Base-by-base conservation (phyloP, 2,329 filamentous ascomycete genomes). In the Cercospora sesami region DNA sequence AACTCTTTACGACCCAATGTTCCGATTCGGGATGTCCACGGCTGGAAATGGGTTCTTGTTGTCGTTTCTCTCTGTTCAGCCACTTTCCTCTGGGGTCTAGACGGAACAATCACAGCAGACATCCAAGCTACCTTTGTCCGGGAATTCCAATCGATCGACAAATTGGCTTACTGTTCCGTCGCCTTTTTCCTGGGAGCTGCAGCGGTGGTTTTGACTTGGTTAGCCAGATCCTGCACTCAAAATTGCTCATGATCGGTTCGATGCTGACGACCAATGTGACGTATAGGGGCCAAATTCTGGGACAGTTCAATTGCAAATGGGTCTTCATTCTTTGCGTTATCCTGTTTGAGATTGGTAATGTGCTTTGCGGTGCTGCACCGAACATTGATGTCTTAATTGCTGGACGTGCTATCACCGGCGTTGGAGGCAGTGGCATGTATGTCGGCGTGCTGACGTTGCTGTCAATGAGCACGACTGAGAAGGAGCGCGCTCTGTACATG, bases 381-480 rank as follows among this genome's bases (percentile, higher is more conserved):
- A 73, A 69, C 18, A 75, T 76, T 66, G 66, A 73, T 31, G 71
- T 75, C 5, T 36, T 77, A 14, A 78, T 80, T 48, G 68, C 78
- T 31, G 78, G 78, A 21, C 71, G 78, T 33, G 77, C 76, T 18
- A 66, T 77, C n/a, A 74, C 75, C 31, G 78, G 78, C 4, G 71
- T 74, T 8, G 78, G 88, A 12, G 89, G 89, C 30, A 62, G 53
- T 26, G 67, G 67, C 23, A 64, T 69, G 30, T 60, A 63, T 23
- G 26, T 64, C n/a, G 67, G 64, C 6, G 51, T 61, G 42, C 57
- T 67, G 61, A 65, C 60, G 10, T 26, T 61, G n/a, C 18, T 69
- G 14, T 65, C 58, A 3, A 39, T 64, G 33, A 64, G 33, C 18
- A 67, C 68, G 10, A 69, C 60, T 6, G 60, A 67, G 63, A 58